Base-by-base conservation (phyloP, 805 yeast genomes). In the Wickerhamomyces queroliae region DNA sequence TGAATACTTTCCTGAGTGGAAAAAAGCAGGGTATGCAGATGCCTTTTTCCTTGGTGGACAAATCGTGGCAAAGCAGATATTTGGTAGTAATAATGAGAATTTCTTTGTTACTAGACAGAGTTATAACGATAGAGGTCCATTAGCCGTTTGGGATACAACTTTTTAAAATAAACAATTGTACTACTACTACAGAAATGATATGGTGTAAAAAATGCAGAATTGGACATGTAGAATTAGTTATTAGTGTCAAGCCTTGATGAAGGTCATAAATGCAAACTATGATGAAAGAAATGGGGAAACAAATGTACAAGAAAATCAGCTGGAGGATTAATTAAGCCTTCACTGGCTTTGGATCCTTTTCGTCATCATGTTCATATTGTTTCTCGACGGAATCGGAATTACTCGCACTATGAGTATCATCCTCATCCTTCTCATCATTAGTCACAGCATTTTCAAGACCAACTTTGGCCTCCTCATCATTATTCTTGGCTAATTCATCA, bases 1-100 rank as follows among this genome's bases (percentile, higher is more conserved):
- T 0, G 98, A 91, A 40, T 90, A 91, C 61, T 91, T 91, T 63
- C 86, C 95, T 1, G 95, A 87, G 49, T 91, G 97, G 97, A 90
- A 90, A 63, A 78, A 77, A 58, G 60, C 59, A 25, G 89, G 91
- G 1, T 81, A 83, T 74, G 80, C 82, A 42, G 89, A 86, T 49
- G 76, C 82, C 24, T 71, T 78, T 42, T 87, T 90, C 55, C 64
- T 90, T 45, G 98, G 98, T 2, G 95, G 85, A 3, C 86, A 88
- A 61, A 84, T 90, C 36, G 82, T 87, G 33, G 78, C 95, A 16
- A 88, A 86, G 61, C 96, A 88, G 64, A 76, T 86, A 12, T 90
- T 84, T 55, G 73, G 80, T 37, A 61, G 73, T 13, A 66, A 71
- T 41, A 82, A 79, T 41, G 89, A 83, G 32, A 56, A 57, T 27